Evolutionary conservation across 371 early-diverging fungal genomes (phyloP).

Genomic region (Mucor circinelloides): DNA sequence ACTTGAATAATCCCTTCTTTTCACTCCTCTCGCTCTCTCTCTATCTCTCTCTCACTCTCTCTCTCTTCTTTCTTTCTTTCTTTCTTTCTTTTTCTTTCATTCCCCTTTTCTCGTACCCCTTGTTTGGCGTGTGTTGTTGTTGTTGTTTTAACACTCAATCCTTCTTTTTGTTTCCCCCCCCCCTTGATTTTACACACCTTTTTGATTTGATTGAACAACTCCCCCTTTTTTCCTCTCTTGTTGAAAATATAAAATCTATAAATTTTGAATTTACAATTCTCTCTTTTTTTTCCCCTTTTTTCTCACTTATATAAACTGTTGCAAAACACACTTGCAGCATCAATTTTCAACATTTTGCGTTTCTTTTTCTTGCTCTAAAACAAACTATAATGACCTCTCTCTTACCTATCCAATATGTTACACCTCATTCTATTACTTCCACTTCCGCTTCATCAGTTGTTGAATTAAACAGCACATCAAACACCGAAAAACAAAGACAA

Average conservation of each 20-base stretch:
- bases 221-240: background rate
- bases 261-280: background rate
- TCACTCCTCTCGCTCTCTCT: too few relatives aligned
- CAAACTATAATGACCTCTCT: conserved; percentile 15
- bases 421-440: conserved; percentile 6
- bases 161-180: background rate
- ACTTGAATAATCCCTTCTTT: conserved; percentile 1
- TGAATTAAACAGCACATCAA: background rate
- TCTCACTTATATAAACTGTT: background rate
- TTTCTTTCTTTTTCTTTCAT: conserved; percentile 9
- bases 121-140: conserved; percentile 7
- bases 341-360: background rate
- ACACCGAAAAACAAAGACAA: background rate
- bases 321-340: background rate
- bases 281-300: background rate
- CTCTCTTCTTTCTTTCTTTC: conserved; percentile 11
- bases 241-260: background rate
- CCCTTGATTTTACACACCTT: background rate
- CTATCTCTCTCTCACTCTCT: background rate
- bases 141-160: conserved; percentile 14
- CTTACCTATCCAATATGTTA: conserved; percentile 36
- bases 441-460: background rate
- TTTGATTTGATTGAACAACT: background rate
- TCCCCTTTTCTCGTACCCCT: background rate
- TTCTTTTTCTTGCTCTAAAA: background rate